These are phyloP conservation scores for Apiotrichum mycotoxinovorans DNA, from an alignment of 1,284 basidiomycete genomes.

Conservation along the genomic window DNA sequence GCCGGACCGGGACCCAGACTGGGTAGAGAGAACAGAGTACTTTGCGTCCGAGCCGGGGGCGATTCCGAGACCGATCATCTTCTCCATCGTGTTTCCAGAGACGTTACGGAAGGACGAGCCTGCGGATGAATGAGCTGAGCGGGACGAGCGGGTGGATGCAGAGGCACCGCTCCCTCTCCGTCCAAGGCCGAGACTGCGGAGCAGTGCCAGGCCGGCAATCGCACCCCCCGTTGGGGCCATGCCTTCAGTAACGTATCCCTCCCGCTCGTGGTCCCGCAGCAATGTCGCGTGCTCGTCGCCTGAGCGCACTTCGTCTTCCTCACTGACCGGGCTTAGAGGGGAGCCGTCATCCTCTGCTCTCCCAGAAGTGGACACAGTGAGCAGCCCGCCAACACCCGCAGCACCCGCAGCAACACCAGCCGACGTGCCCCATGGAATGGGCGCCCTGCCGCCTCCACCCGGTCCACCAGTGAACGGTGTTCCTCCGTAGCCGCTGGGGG, in stretches of 20 bases:
- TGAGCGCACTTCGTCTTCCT: background rate
- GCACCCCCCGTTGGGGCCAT: background rate
- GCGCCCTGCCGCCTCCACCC: no score
- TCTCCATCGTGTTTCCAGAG: constrained; percentile 21
- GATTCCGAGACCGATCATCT: constrained; percentile 9
- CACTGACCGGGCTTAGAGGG: background rate
- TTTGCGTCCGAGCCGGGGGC: background rate
- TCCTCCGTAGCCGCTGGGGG: no score
- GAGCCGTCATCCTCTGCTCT: background rate
- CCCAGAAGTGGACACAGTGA: background rate
- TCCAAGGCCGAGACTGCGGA: constrained; percentile 14
- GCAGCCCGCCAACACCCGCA: background rate
- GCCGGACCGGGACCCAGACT: background rate
- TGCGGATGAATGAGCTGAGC: background rate
- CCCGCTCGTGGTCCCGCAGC: background rate
- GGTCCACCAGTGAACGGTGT: no score
- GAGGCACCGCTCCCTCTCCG: background rate
- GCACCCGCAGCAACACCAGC: background rate
- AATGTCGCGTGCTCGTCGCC: constrained; percentile 1
- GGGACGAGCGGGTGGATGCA: background rate
- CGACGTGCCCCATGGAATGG: no score
- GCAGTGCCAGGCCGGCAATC: constrained; percentile 8
- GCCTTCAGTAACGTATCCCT: background rate
- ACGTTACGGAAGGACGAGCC: constrained; percentile 12
- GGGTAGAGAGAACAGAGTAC: background rate